These are phyloP conservation scores for Chlamydomonas sp. DNA, from an alignment of 139 green algal species.

Conservation along the genomic window DNA sequence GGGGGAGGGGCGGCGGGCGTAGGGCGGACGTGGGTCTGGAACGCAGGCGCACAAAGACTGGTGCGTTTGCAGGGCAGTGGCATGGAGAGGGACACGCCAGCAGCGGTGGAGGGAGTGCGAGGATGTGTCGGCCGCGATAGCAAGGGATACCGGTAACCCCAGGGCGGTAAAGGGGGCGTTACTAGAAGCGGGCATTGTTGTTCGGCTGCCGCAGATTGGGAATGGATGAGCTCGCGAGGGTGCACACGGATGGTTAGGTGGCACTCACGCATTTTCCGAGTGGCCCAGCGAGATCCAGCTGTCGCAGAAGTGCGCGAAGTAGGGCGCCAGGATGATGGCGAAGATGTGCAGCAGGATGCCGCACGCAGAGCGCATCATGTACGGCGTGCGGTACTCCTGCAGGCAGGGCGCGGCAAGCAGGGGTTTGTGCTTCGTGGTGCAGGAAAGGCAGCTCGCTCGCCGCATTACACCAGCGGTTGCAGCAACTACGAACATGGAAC, in stretches of 20 bases:
- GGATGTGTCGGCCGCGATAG: neutral
- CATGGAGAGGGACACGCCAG: neutral
- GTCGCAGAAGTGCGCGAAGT: slow-evolving; percentile 62
- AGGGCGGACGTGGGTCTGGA: neutral
- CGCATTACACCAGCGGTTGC: too few species aligned
- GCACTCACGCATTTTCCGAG: slow-evolving; percentile 18
- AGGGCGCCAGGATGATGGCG: slow-evolving; percentile 48
- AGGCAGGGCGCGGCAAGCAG: too few species aligned
- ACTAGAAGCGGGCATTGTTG: too few species aligned
- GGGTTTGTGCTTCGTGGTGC: too few species aligned
- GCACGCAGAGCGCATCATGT: slow-evolving; percentile 58
- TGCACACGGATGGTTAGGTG: too few species aligned
- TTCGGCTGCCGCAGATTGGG: too few species aligned
- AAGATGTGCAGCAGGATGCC: slow-evolving; percentile 60
- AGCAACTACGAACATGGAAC: too few species aligned
- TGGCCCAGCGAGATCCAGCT: slow-evolving; percentile 26
- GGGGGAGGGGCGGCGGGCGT: neutral
- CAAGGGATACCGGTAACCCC: neutral
- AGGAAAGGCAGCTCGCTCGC: too few species aligned
- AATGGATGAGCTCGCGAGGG: too few species aligned
- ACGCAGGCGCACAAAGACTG: neutral
- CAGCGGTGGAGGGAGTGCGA: neutral
- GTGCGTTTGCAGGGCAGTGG: neutral
- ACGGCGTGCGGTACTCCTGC: slow-evolving; percentile 50
- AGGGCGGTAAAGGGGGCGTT: too few species aligned